Conservation (phyloP, 1,284 basidiomycete species). For the Tranzscheliella williamsii region DNA sequence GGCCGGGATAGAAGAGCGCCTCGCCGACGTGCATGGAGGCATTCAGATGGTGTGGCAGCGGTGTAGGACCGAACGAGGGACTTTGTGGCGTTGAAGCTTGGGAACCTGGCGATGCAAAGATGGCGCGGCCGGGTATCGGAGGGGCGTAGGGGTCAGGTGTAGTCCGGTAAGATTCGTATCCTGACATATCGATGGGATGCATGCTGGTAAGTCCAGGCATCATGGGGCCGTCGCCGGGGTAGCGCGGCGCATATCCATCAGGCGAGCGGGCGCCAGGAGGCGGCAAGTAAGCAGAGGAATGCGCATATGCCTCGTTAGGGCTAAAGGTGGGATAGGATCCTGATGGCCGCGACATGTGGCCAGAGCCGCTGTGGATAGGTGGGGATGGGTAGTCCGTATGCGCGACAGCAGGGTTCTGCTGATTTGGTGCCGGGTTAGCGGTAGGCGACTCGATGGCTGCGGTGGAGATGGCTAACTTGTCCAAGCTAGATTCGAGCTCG, state of each 20-base stretch:
- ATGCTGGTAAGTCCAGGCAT: constrained; percentile 12
- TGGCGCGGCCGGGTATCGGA: constrained; percentile 33
- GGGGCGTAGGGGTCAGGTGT: constrained; percentile 48
- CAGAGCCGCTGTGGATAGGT: constrained; percentile 6
- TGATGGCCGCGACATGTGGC: constrained; percentile 20
- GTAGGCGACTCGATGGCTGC: constrained; percentile 4
- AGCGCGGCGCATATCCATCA: constrained; percentile 20
- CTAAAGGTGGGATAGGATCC: constrained; percentile 25
- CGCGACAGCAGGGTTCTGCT: constrained; percentile 9
- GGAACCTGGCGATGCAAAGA: constrained; percentile 36
- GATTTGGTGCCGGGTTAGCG: constrained; percentile 1
- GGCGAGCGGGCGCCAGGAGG: constrained; percentile 31
- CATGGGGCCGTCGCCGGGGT: constrained; percentile 17
- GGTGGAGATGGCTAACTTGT: constrained; percentile 8
- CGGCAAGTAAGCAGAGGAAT: constrained; percentile 19
- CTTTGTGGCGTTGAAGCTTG: constrained; percentile 37
- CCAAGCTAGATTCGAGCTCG: constrained; percentile 9
- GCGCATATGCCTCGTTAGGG: constrained; percentile 24
- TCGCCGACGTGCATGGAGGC: constrained; percentile 26
- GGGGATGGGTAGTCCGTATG: constrained; percentile 4
- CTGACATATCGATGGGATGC: constrained; percentile 37
- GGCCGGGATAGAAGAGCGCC: constrained; percentile 25
- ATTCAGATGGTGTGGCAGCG: constrained; percentile 10
- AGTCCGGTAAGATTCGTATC: constrained; percentile 44
- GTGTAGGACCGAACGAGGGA: constrained; percentile 27